These are phyloP conservation scores for Cetradonia linearis DNA, from an alignment of 495 filamentous ascomycete genomes.

Conservation along the genomic window DNA sequence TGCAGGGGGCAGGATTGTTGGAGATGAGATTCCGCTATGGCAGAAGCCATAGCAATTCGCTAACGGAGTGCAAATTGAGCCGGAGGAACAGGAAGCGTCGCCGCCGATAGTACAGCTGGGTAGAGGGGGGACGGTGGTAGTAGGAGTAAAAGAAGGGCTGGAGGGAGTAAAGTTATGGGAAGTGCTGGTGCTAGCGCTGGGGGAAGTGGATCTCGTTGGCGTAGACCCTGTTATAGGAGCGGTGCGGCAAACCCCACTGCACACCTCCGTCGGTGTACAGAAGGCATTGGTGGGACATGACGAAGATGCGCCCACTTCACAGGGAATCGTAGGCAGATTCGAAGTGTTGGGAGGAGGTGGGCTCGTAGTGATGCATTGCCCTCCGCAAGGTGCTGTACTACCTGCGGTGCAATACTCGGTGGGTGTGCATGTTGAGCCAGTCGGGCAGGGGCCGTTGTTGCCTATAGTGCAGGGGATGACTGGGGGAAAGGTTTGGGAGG, in stretches of 20 bases:
- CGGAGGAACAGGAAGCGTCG: background rate
- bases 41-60: background rate
- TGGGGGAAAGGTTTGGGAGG: background rate
- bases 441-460: constrained; percentile 6
- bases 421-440: constrained; percentile 2
- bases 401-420: background rate
- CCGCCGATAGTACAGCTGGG: background rate
- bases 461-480: constrained; percentile 3
- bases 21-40: background rate
- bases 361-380: background rate
- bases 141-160: background rate
- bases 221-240: too few species aligned
- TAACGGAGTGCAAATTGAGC: background rate
- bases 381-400: background rate
- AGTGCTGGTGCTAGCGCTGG: background rate
- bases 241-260: background rate
- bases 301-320: background rate
- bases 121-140: background rate
- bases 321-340: background rate
- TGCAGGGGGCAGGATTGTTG: background rate
- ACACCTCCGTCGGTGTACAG: background rate
- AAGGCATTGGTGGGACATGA: background rate
- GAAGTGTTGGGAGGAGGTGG: background rate
- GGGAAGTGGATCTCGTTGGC: too few species aligned
- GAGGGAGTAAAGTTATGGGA: too few species aligned